Evolutionary conservation across 2,329 filamentous ascomycete species (phyloP).

Genomic region (Penicillium sp.): DNA sequence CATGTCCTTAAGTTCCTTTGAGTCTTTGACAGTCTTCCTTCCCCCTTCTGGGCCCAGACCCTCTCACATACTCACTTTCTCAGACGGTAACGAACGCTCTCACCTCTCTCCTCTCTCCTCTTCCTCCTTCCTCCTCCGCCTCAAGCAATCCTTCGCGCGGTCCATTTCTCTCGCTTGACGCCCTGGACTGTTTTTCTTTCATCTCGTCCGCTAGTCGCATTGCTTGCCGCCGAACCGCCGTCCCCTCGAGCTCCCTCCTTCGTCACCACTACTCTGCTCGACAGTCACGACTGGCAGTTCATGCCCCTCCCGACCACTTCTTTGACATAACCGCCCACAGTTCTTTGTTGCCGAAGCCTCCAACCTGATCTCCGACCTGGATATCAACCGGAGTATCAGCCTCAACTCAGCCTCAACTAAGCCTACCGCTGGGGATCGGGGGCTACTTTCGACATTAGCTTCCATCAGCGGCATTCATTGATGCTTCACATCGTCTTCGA

Average conservation of each 20-base stretch:
- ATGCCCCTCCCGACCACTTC: not conserved
- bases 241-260: not conserved
- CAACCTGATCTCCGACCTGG: not conserved
- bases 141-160: conserved; percentile 1
- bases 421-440: not conserved
- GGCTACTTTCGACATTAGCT: conserved; percentile 3
- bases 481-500: conserved; percentile 12
- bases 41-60: conserved; percentile 17
- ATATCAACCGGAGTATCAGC: not conserved
- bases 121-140: not conserved
- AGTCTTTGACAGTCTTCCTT: not conserved
- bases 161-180: conserved; percentile 13
- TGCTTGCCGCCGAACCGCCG: conserved; percentile 18
- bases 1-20: conserved; percentile 9
- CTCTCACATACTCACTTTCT: conserved; percentile 6
- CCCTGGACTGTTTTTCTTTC: conserved; percentile 4
- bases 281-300: not conserved
- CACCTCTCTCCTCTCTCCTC: conserved; percentile 8
- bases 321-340: not conserved
- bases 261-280: conserved; percentile 3
- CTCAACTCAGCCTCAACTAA: not conserved
- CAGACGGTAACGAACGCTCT: not conserved
- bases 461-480: conserved; percentile 5
- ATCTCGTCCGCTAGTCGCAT: conserved; percentile 14
- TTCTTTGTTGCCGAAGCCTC: not conserved